Evolutionary conservation across 2,329 filamentous ascomycete genomes (phyloP).

Genomic region (Biscogniauxia marginata): DNA sequence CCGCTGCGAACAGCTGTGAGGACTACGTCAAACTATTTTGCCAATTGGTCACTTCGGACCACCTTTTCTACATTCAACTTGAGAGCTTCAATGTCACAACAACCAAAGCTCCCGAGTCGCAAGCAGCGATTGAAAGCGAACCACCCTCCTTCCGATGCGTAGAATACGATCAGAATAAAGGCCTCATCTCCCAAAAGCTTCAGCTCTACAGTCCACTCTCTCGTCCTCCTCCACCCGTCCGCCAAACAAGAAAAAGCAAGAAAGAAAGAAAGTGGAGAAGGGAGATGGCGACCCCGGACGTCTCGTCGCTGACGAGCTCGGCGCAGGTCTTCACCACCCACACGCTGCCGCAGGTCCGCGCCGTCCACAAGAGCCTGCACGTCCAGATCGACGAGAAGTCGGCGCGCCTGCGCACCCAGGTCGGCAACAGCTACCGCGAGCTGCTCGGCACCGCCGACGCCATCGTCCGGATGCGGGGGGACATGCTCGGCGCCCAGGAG

Average conservation of each 20-base stretch:
- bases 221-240: background rate
- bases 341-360: conserved; percentile 62
- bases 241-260: background rate
- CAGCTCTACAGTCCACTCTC: background rate
- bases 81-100: background rate
- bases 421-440: conserved; percentile 75
- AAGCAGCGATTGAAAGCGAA: background rate
- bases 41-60: no score
- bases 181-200: background rate
- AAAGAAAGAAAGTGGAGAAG: background rate
- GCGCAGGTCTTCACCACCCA: conserved; percentile 54
- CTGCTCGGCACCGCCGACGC: conserved; percentile 88
- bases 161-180: background rate
- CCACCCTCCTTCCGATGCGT: background rate
- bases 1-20: no score
- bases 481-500: conserved; percentile 73
- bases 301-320: conserved; percentile 48
- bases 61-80: no score
- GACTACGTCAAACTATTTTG: no score
- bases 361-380: conserved; percentile 60
- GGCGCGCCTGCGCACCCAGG: conserved; percentile 60
- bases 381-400: conserved; percentile 62
- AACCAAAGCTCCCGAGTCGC: background rate
- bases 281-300: conserved; percentile 41
- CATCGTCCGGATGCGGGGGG: conserved; percentile 84